Evolutionary conservation across 148 eudicot species (phyloP).

Genomic region (Diospyros kaki): DNA sequence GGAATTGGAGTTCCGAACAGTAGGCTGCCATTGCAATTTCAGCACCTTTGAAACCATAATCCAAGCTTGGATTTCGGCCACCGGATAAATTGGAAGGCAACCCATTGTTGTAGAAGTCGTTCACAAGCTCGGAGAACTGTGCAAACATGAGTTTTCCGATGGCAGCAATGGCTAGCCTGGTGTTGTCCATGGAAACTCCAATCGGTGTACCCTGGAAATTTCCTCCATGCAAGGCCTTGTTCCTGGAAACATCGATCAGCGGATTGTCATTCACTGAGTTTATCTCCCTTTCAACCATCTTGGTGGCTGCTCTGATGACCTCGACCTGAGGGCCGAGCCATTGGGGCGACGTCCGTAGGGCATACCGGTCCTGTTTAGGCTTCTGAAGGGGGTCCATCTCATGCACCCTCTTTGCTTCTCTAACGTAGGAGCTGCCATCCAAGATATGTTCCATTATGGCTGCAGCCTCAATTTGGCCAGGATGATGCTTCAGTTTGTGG

Average conservation of each 20-base stretch:
- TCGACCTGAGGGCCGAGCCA: slow-evolving; percentile 37
- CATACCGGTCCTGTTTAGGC: slow-evolving; percentile 34
- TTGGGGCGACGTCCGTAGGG: slow-evolving; percentile 32
- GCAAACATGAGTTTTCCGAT: slow-evolving; percentile 32
- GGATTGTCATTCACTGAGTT: slow-evolving; percentile 37
- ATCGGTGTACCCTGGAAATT: slow-evolving; percentile 40
- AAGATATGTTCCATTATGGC: slow-evolving; percentile 36
- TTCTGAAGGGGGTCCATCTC: slow-evolving; percentile 30
- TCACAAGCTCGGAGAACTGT: slow-evolving; percentile 32
- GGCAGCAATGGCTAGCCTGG: slow-evolving; percentile 27
- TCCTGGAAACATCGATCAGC: slow-evolving; percentile 26
- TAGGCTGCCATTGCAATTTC: slow-evolving; percentile 35
- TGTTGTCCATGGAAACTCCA: slow-evolving; percentile 38
- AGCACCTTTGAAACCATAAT: slow-evolving; percentile 32
- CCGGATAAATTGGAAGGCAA: slow-evolving; percentile 29
- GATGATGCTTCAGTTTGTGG: slow-evolving; percentile 34
- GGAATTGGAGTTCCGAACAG: slow-evolving; percentile 28
- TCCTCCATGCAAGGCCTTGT: slow-evolving; percentile 27
- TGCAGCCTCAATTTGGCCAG: slow-evolving; percentile 36
- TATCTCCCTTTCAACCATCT: slow-evolving; percentile 29
- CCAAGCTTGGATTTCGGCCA: slow-evolving; percentile 30
- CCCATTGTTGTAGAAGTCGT: slow-evolving; percentile 35
- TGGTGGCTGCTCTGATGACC: slow-evolving; percentile 25
- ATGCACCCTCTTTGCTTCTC: slow-evolving; percentile 24
- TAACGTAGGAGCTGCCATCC: slow-evolving; percentile 27